Conservation (phyloP, 208 protist species). For the Leishmania turanica region DNA sequence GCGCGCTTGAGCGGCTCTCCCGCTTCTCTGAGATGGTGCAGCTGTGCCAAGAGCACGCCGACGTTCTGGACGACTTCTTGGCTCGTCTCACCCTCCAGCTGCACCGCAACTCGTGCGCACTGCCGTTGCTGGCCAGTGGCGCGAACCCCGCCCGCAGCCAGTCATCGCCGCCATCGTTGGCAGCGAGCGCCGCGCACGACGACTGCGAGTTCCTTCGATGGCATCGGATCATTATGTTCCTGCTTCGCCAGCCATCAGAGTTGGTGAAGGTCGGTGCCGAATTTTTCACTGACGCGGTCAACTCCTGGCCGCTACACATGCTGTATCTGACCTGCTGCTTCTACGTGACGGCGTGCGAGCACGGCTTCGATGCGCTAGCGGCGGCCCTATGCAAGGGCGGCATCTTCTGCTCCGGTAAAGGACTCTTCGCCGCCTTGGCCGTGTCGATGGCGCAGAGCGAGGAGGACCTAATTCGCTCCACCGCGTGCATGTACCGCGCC, state of each 20-base stretch:
- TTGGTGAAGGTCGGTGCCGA: constrained; percentile 41
- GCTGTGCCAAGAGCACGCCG: constrained; percentile 40
- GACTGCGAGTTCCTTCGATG: constrained; percentile 31
- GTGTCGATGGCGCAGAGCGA: constrained; percentile 67
- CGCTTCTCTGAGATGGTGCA: constrained; percentile 52
- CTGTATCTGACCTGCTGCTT: constrained; percentile 76
- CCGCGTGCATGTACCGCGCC: constrained; percentile 61
- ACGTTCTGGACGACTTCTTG: constrained; percentile 49
- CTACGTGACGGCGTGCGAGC: constrained; percentile 51
- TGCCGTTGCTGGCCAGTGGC: not conserved
- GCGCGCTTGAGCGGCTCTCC: constrained; percentile 52
- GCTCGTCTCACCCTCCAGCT: constrained; percentile 25
- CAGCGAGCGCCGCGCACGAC: constrained; percentile 1
- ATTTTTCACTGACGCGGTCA: constrained; percentile 67
- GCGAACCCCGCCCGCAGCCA: not conserved
- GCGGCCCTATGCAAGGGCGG: constrained; percentile 41
- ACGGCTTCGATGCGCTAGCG: constrained; percentile 49
- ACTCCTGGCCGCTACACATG: constrained; percentile 73
- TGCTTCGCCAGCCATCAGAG: constrained; percentile 34
- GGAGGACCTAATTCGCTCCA: constrained; percentile 40
- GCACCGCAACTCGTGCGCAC: constrained; percentile 16
- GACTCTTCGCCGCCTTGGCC: constrained; percentile 67
- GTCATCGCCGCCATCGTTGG: not conserved
- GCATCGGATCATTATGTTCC: constrained; percentile 35
- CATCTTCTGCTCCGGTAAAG: constrained; percentile 65